phyloP scores from a whole-genome alignment of 2,329 filamentous ascomycete genomes.

The Cordyceps farinosa region DNA sequence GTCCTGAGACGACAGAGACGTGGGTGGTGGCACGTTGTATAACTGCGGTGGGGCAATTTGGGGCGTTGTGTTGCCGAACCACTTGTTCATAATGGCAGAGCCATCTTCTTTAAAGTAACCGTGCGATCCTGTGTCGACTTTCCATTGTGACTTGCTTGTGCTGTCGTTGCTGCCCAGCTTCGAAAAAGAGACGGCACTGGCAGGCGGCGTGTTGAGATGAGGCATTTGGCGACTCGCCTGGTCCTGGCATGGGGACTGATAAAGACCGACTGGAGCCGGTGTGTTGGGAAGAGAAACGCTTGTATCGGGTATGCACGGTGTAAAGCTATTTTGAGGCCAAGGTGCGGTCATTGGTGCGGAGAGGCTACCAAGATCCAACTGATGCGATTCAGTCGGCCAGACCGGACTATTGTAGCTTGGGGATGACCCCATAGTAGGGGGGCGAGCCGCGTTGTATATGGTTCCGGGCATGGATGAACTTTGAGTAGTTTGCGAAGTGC shows the following conservation, averaged over 20 bases:
- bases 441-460: background rate
- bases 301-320: background rate
- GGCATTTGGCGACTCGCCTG: conserved; percentile 1
- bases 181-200: background rate
- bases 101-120: conserved; percentile 15
- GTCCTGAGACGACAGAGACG: conserved; percentile 8
- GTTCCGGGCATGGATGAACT: background rate
- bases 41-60: conserved; percentile 13
- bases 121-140: conserved; percentile 6
- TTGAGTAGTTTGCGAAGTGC: background rate
- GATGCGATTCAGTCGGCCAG: background rate
- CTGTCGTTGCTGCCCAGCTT: background rate
- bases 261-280: conserved; percentile 6
- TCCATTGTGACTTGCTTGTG: background rate
- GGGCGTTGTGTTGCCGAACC: conserved; percentile 3
- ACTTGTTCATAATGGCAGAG: conserved; percentile 10
- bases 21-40: conserved; percentile 15
- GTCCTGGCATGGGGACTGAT: background rate
- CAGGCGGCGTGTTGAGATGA: conserved; percentile 11
- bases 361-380: background rate
- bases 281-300: conserved; percentile 3
- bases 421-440: background rate
- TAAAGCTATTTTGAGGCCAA: background rate
- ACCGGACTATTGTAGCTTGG: background rate
- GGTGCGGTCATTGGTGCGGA: conserved; percentile 1